Evolutionary conservation across 148 eudicot species (phyloP), one percentile per base, ranked within the genome.

Genomic region (Vaccinium myrtillus): DNA sequence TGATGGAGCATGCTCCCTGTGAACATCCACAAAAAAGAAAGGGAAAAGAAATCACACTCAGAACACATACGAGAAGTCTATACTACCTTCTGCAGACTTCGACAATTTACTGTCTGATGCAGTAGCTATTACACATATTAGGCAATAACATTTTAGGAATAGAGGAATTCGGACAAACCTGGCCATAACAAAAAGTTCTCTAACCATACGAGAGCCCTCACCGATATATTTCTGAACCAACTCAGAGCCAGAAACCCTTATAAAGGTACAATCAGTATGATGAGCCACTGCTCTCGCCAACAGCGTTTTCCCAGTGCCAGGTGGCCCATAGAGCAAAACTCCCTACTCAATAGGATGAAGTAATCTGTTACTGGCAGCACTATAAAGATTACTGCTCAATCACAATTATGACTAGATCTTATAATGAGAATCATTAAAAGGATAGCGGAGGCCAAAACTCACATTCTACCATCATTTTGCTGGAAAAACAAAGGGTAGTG

Each of bases 201-300:
- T 91, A 65, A 92, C 94, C 97, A 94, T 94, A 63, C 95, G 90
- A 81, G 97, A 94, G 8, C 97, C 97, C 84, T 94, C 95, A 58
- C 97, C 97, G 84, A 94, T 94, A 85, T 94, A 94, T 87, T 94
- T 94, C 87, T 95, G 98, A 51, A 95, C 98, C 75, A 94, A 83
- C 87, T 95, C 98, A 55, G 98, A 94, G 15, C 98, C 98, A 82
- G 96, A 94, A 83, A 95, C 96, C 92, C 96, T 93, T 76, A 95
- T 92, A 84, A 95, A 95, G 36, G 98, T 95, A 86, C 98, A 94
- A 80, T 95, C 94, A 58, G 98, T 95, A 78, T 95, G 98, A 84
- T 94, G 95, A 55, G 98, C 98, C 86, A 94, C 96, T 77, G 96
- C 98, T 86, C 98, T 94, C 2, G 98, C 98, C 87, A 94, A 90